Base-by-base conservation (phyloP, 345 rosid genomes). In the Triadica sebifera region DNA sequence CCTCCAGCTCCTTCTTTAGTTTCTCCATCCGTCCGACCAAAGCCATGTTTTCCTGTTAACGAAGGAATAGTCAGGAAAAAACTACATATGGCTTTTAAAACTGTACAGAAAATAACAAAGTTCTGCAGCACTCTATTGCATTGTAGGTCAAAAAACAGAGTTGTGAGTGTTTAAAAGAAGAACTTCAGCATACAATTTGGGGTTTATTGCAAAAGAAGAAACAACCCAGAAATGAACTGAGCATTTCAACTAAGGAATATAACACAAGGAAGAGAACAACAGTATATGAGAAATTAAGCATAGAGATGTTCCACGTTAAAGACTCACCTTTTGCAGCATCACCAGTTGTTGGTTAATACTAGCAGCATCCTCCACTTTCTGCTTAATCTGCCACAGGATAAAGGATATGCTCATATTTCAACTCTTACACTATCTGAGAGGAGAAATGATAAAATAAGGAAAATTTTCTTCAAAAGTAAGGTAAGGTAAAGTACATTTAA, bases 281-380 rank as follows among this genome's bases (percentile, higher is more conserved):
- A 73, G 47, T 1, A 7, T 13, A 75, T 25, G 6, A 19, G 45
- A 22, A 19, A 46, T 17, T 61, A 39, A 29, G 64, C 55, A 22
- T 10, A 12, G 4, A 29, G 70, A 34, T 4, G 38, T 41, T 65
- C 16, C 11, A 47, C 37, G 51, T 49, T 7, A 9, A 51, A 49
- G 49, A 41, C 73, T 75, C 74, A 89, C 94, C 90, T 91, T 88
- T 69, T 88, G 87, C 67, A 90, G 81, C 62, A 82, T 69, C n/a
- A 71, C 82, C 65, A 90, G 65, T 72, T 81, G 88, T 47, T 84
- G 75, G 68, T 78, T 80, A 38, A 68, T 45, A 38, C 80, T 69
- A 49, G 75, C 61, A 45, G 80, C 72, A 75, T 79, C 85, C 69
- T 78, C 86, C 72, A 78, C 59, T 43, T 80, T 71, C 74, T 80